Conservation (phyloP, 1,139 yeast genomes). For the Saccharomyces pastorianus region DNA sequence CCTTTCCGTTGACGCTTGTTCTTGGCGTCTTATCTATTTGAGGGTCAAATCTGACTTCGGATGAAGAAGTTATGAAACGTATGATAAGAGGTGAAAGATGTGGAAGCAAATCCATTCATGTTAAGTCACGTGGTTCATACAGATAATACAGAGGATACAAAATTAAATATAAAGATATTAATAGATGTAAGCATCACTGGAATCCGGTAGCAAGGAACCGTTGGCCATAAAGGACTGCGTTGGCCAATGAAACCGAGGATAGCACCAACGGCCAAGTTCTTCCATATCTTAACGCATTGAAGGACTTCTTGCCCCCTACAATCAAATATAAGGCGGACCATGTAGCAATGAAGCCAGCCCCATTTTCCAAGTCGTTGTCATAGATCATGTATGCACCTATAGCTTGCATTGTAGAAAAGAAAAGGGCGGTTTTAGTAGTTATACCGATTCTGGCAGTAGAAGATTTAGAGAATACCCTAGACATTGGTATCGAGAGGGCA, state of each 20-base stretch:
- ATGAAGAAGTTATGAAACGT: not conserved
- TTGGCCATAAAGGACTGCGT: slow-evolving; percentile 60
- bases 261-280: slow-evolving; percentile 56
- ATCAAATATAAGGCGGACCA: slow-evolving; percentile 77
- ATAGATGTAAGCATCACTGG: slow-evolving; percentile 1
- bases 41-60: not conserved
- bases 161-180: not conserved
- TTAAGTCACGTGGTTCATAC: not conserved
- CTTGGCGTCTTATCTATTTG: not conserved
- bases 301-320: slow-evolving; percentile 60
- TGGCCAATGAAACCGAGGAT: slow-evolving; percentile 51
- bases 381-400: slow-evolving; percentile 74
- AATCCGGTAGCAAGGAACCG: slow-evolving; percentile 43
- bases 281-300: slow-evolving; percentile 39
- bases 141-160: not conserved
- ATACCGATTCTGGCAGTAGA: slow-evolving; percentile 35
- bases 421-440: slow-evolving; percentile 37
- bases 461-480: not conserved
- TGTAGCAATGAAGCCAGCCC: slow-evolving; percentile 80
- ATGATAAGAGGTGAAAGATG: not conserved
- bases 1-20: not conserved
- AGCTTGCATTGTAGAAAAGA: slow-evolving; percentile 66
- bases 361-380: slow-evolving; percentile 77
- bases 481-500: not conserved
- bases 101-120: not conserved